Percentiles rank a stretch among this genome's conserved stretches.
These are phyloP conservation scores for Fusarium secorum DNA, from an alignment of 2,329 filamentous ascomycete species.

Conservation along the genomic window DNA sequence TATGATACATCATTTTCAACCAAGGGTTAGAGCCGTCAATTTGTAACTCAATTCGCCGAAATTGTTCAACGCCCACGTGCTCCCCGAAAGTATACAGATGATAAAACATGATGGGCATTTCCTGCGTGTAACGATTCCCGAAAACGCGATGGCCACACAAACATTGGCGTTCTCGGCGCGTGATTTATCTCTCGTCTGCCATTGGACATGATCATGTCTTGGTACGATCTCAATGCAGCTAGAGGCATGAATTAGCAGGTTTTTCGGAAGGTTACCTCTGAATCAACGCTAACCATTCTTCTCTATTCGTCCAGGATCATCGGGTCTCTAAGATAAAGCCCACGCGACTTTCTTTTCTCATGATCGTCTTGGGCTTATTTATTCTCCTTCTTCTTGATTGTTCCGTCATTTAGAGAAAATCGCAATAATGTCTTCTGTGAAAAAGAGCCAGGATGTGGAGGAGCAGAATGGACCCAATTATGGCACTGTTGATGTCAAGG, in stretches of 20 bases:
- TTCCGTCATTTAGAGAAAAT: accelerated
- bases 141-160: neutral
- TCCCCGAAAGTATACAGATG: no score
- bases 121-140: neutral
- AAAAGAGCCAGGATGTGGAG: neutral
- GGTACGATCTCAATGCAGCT: neutral
- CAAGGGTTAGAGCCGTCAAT: accelerated
- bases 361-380: neutral
- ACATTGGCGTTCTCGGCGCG: neutral
- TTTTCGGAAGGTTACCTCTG: neutral
- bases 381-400: accelerated
- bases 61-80: neutral
- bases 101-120: neutral
- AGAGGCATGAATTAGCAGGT: neutral
- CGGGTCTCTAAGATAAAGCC: neutral
- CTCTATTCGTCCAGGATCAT: neutral
- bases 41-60: neutral
- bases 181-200: neutral
- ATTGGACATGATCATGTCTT: neutral
- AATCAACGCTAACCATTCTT: neutral
- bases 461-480: neutral
- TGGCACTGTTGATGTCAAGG: neutral
- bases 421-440: neutral
- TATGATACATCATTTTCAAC: neutral
- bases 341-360: neutral